A percentile compares a stretch with the other conserved stretches of the same genome.
These are phyloP conservation scores for Xylariales sp. DNA, from an alignment of 2,329 filamentous ascomycete species.

Conservation along the genomic window DNA sequence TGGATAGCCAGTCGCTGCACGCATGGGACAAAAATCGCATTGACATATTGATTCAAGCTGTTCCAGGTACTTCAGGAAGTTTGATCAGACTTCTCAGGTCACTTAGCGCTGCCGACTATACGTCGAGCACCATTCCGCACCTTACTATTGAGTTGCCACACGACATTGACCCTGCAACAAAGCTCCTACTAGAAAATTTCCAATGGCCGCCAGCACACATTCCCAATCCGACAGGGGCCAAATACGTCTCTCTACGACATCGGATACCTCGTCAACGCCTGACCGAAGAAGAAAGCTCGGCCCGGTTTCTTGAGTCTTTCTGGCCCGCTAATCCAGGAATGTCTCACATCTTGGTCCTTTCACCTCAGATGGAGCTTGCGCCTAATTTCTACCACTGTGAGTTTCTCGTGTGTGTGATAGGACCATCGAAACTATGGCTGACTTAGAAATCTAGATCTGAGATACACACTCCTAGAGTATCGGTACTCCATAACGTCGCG, in stretches of 20 bases:
- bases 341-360: constrained; percentile 79
- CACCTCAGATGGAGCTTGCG: constrained; percentile 74
- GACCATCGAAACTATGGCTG: not conserved
- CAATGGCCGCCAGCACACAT: constrained; percentile 57
- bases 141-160: constrained; percentile 81
- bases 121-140: constrained; percentile 62
- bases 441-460: constrained; percentile 51
- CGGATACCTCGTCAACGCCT: constrained; percentile 59
- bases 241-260: constrained; percentile 65
- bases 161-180: constrained; percentile 60
- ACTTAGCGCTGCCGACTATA: constrained; percentile 70
- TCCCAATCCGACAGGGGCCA: constrained; percentile 36
- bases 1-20: constrained; percentile 68
- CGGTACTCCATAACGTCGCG: constrained; percentile 56
- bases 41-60: constrained; percentile 80
- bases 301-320: constrained; percentile 79
- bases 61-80: constrained; percentile 64
- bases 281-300: constrained; percentile 65
- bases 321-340: constrained; percentile 63
- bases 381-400: constrained; percentile 76
- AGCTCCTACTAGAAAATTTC: constrained; percentile 58
- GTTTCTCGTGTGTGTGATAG: constrained; percentile 14
- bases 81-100: constrained; percentile 74
- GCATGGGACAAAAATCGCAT: constrained; percentile 75
- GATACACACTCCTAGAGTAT: constrained; percentile 73